These are phyloP conservation scores for Leccinellum rugosiceps DNA, from an alignment of 768 basidiomycete genomes.

Conservation along the genomic window DNA sequence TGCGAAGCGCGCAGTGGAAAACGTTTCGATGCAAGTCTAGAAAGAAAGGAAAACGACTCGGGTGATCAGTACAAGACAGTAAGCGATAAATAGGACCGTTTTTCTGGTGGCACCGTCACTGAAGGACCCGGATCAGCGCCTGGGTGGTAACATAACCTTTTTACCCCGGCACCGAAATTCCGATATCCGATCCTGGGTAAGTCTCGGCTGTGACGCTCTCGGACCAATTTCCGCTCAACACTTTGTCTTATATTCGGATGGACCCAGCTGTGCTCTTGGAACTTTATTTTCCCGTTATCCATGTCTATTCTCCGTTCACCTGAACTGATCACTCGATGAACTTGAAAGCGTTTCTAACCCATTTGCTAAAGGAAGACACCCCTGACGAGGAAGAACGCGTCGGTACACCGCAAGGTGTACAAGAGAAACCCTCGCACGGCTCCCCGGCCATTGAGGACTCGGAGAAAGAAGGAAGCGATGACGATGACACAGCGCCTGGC, in stretches of 20 bases:
- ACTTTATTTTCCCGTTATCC: not conserved
- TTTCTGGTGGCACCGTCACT: too few species aligned
- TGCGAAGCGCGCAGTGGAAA: too few species aligned
- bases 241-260: not conserved
- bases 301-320: slow-evolving; percentile 4
- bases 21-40: too few species aligned
- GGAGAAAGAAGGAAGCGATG: not conserved
- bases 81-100: too few species aligned
- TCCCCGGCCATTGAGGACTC: not conserved
- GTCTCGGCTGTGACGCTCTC: not conserved
- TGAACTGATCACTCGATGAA: slow-evolving; percentile 10
- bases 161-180: not conserved
- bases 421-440: not conserved
- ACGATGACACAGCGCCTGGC: not conserved
- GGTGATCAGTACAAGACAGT: too few species aligned
- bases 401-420: not conserved
- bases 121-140: not conserved
- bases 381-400: slow-evolving; percentile 18
- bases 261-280: not conserved
- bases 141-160: not conserved
- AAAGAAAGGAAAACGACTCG: too few species aligned
- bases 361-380: slow-evolving; percentile 7
- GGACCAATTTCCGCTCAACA: not conserved
- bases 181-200: not conserved
- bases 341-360: slow-evolving; percentile 3